phyloP scores from a whole-genome alignment of 148 eudicot genomes.

The Persicaria maculosa region DNA sequence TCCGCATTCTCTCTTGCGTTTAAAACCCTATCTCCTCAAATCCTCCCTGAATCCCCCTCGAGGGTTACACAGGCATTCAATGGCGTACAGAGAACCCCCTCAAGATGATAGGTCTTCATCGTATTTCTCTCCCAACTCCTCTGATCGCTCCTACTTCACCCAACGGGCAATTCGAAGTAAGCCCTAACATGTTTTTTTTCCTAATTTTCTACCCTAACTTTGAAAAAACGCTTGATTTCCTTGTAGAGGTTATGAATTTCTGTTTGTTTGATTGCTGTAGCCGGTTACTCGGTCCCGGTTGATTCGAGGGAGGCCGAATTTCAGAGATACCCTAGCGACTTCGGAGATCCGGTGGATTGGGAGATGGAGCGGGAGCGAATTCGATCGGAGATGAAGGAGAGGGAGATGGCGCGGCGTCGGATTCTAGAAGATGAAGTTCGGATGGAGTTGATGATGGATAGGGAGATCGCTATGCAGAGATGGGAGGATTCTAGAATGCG shows the following conservation, averaged over 20 bases:
- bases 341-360: constrained; percentile 23
- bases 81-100: background rate
- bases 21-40: background rate
- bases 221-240: background rate
- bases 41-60: background rate
- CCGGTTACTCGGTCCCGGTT: constrained; percentile 3
- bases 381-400: constrained; percentile 43
- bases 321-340: constrained; percentile 8
- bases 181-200: background rate
- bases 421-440: constrained; percentile 54
- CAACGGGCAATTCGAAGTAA: background rate
- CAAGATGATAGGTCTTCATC: background rate
- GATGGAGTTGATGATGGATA: constrained; percentile 56
- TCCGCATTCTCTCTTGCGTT: background rate
- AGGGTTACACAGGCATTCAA: background rate
- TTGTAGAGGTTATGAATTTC: background rate
- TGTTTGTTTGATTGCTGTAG: constrained; percentile 17
- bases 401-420: constrained; percentile 38
- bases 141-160: background rate
- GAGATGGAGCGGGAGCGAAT: constrained; percentile 59
- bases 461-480: constrained; percentile 30
- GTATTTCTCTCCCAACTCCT: constrained; percentile 2
- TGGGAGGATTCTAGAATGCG: constrained; percentile 10
- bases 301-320: background rate
- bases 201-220: background rate